These are phyloP conservation scores for Globisporangium mamillatum DNA, from an alignment of 352 stramenopile species.

Conservation along the genomic window DNA sequence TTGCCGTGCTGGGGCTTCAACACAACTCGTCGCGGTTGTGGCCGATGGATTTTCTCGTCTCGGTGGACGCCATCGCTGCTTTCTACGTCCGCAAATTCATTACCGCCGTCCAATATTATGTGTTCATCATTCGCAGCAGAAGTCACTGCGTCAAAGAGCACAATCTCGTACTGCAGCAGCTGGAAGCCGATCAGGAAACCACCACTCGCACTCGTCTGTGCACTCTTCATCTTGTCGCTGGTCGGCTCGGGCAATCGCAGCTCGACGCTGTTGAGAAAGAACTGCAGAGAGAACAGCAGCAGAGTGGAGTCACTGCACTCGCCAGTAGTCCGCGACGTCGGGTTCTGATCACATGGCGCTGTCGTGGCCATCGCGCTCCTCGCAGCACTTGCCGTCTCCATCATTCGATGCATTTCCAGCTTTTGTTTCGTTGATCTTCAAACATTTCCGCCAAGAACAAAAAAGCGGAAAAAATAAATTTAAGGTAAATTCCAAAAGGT, in stretches of 20 bases:
- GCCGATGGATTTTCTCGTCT: background rate
- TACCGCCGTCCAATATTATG: background rate
- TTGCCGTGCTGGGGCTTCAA: constrained; percentile 34
- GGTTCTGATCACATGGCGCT: background rate
- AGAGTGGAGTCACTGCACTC: background rate
- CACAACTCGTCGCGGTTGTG: background rate
- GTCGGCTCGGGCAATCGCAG: background rate
- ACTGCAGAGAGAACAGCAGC: constrained; percentile 46
- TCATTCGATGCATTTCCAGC: no score
- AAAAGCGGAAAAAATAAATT: no score
- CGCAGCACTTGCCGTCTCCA: no score
- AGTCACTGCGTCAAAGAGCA: constrained; percentile 32
- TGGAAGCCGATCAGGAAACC: constrained; percentile 38
- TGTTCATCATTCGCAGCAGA: background rate
- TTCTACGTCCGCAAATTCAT: background rate
- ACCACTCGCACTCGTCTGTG: background rate
- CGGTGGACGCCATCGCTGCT: background rate
- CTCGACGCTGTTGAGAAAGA: constrained; percentile 29
- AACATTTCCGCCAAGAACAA: no score
- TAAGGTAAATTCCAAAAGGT: no score
- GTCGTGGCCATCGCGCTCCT: background rate
- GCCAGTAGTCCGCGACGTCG: background rate
- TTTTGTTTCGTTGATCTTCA: no score
- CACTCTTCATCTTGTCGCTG: background rate
- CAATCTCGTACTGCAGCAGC: constrained; percentile 49